Base-by-base conservation (phyloP, 2,329 filamentous ascomycete species). In the Xylariaceae sp. region DNA sequence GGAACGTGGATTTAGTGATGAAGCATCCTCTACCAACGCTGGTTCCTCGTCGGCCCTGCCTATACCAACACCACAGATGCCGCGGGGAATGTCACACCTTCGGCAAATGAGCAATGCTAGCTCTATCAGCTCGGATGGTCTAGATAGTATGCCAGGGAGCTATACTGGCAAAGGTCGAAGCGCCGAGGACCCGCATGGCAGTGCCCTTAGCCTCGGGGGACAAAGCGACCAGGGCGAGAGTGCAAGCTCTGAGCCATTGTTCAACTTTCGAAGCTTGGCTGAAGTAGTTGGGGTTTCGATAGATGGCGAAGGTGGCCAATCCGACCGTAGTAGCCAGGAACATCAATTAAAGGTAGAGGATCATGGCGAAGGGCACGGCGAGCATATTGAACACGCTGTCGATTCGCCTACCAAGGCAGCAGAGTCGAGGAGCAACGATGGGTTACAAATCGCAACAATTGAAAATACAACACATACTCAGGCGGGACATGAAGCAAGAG, bases 231-330 rank as follows among this genome's bases (percentile, higher is more conserved):
- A 79, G 9, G 78, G 78, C 11, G 82, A 86, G 5, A 82, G 78
- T 52, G 68, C 78, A 4, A 80, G 81, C 41, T 77, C 82, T 0
- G 93, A 97, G 70, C 86, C 92, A 3, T 86, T 96, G 84, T 95
- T 96, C 75, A 97, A 96, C 73, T 97, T 97, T 71, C 83, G 87
- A 53, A 96, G 92, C 65, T 77, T 98, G 19, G 90, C 91, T 2
- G 90, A 91, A 60, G 91, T 96, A 72, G 90, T 97, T 26, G 90
- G 88, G 0, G 86, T 85, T 6, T 79, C 83, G 43, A 75, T 86
- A 29, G 82, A 85, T 48, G 77, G 78, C 2, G 72, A 76, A 39
- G 50, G 47, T 16, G 40, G 60, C n/a, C 54, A 52, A 12, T 46
- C 43, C 9, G 51, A 28, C n/a, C 49, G 11, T 33, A 41, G 45